A percentile compares a stretch with the other conserved stretches of the same genome.
Conservation (phyloP, 2,329 filamentous ascomycete genomes). For the Ophiostoma ips region DNA sequence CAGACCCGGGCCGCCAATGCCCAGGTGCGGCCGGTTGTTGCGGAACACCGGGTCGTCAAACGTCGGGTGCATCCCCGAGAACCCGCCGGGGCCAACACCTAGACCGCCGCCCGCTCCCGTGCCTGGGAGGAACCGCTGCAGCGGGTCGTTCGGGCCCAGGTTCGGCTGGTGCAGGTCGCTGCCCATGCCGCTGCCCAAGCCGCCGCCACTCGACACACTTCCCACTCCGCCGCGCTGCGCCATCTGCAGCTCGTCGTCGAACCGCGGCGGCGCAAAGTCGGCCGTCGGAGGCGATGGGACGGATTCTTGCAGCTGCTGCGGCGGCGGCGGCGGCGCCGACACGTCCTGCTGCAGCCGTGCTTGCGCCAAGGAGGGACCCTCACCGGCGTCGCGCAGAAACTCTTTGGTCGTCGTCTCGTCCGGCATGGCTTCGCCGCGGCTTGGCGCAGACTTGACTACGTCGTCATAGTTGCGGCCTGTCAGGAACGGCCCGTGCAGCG, state of each 20-base stretch:
- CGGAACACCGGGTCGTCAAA: conserved; percentile 83
- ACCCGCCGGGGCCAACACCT: conserved; percentile 32
- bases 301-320: not conserved
- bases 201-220: no score
- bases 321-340: not conserved
- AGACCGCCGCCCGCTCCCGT: not conserved
- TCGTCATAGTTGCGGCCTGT: not conserved
- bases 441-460: not conserved
- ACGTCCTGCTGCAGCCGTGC: not conserved
- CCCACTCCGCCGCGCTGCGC: no score
- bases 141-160: conserved; percentile 71
- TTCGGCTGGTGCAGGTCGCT: conserved; percentile 80
- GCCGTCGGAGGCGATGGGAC: conserved; percentile 34
- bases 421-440: not conserved
- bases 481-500: not conserved
- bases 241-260: conserved; percentile 86
- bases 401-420: not conserved
- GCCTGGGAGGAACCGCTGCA: conserved; percentile 54
- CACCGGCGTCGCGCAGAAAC: not conserved
- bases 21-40: conserved; percentile 28
- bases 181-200: conserved; percentile 44
- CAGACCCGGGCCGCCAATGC: conserved; percentile 26
- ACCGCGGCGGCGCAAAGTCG: conserved; percentile 75
- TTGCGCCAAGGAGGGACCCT: not conserved
- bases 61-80: conserved; percentile 86